Base-by-base conservation (phyloP, 2,329 filamentous ascomycete species). In the Trichoderma polysporum region DNA sequence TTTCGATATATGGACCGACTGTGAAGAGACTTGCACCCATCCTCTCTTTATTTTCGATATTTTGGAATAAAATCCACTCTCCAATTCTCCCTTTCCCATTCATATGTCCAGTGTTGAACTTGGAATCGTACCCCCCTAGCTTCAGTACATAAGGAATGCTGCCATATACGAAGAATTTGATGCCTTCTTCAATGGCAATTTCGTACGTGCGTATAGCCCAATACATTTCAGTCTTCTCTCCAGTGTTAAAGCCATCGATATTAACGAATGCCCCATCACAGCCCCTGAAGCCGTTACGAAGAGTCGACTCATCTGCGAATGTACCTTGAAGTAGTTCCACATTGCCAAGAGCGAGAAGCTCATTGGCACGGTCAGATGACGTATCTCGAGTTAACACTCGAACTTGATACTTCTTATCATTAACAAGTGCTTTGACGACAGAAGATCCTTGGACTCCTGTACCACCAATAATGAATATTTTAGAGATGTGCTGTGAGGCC, bases 171-270 rank as follows among this genome's bases (percentile, higher is more conserved):
- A 47, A 59, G 29, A 47, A 59, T 49, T 59, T 59, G 39, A 59
- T 47, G 6, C 39, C 57, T 19, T 59, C 57, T 15, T 59, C 57
- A 12, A 59, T 59, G 31, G 57, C 57, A 59, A 59, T 33, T n/a
- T 59, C 57, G 29, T 59, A 47, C 7, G 57, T 12, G 39, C 57
- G 57, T 25, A 59, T 59, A 19, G 57, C 57, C 57, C 57, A 59
- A 39, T 47, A 59, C 12, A 59, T 49, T 19, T 59, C 57, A 6
- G 39, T n/a, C 27, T 47, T 59, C 7, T 59, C 57, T 8, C 57
- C 57, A 2, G 27, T 47, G 12, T 33, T 22, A 17, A 59, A 59
- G 27, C 57, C 57, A 9, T 59, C 57, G 3, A 59, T 59, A 27
- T 59, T 59, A 17, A 47, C 39, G 33, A 59, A 59, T 1, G 57